These are phyloP conservation scores for Comarum palustre DNA, from an alignment of 306 rosid genomes.

Conservation along the genomic window DNA sequence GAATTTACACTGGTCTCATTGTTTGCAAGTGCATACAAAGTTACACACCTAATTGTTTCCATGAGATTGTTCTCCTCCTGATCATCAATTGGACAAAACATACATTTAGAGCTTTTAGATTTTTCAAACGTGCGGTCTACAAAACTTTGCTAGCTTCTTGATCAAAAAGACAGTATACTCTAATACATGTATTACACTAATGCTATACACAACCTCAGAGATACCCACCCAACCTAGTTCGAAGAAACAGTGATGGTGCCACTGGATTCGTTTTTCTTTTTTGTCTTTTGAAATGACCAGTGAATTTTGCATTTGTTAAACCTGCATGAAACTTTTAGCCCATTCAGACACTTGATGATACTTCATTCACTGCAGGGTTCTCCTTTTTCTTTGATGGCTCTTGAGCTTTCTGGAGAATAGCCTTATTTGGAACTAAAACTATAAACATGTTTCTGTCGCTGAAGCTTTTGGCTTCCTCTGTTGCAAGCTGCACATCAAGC, in stretches of 20 bases:
- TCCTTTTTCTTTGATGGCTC: constrained; percentile 73
- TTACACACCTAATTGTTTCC: too few species aligned
- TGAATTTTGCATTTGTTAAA: constrained; percentile 33
- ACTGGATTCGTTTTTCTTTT: constrained; percentile 17
- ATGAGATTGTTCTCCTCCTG: too few species aligned
- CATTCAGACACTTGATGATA: constrained; percentile 60
- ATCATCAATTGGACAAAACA: background rate
- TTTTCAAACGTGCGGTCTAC: background rate
- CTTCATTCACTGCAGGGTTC: constrained; percentile 52
- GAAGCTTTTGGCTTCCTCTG: constrained; percentile 80
- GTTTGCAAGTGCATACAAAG: too few species aligned
- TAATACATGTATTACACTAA: constrained; percentile 30
- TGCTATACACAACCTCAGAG: constrained; percentile 45
- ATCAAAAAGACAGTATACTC: constrained; percentile 30
- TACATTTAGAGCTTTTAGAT: background rate
- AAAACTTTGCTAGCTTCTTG: constrained; percentile 7
- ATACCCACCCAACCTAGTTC: constrained; percentile 32
- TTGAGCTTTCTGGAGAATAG: constrained; percentile 61
- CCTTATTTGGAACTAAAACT: constrained; percentile 78
- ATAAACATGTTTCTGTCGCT: constrained; percentile 73
- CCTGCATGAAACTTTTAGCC: constrained; percentile 23
- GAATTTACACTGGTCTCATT: background rate
- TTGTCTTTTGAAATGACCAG: constrained; percentile 3
- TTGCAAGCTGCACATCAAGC: constrained; percentile 67
- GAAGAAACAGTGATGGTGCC: constrained; percentile 29